Conservation (phyloP, 1,284 basidiomycete species). For the Austroboletus novae-zelandiae region DNA sequence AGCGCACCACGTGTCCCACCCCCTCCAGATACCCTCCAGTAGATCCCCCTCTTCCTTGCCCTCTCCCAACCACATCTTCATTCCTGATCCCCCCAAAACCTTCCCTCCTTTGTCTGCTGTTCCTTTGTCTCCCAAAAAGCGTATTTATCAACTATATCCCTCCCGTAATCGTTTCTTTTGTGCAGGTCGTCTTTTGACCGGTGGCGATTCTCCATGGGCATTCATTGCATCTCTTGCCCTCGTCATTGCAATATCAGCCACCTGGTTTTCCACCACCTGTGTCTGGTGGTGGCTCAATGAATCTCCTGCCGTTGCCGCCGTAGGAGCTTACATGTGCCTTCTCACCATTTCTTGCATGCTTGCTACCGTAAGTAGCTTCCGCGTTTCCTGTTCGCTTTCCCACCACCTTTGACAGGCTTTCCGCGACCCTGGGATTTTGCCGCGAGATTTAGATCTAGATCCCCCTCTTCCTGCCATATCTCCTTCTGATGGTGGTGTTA, state of each 20-base stretch:
- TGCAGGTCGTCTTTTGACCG: constrained; percentile 69
- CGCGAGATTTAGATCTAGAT: constrained; percentile 79
- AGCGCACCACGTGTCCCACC: constrained; percentile 15
- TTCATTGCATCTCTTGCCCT: constrained; percentile 66
- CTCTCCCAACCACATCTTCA: constrained; percentile 30
- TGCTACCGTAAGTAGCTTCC: constrained; percentile 54
- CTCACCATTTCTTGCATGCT: constrained; percentile 77
- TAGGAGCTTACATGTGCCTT: constrained; percentile 75
- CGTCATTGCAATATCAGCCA: constrained; percentile 64
- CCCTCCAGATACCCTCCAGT: constrained; percentile 26
- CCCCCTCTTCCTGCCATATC: constrained; percentile 68
- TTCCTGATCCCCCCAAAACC: constrained; percentile 23
- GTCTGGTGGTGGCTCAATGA: constrained; percentile 84
- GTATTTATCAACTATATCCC: constrained; percentile 61
- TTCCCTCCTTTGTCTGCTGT: constrained; percentile 45
- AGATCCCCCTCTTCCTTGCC: constrained; percentile 27
- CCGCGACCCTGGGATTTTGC: constrained; percentile 88
- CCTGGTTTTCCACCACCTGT: constrained; percentile 84
- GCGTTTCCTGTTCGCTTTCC: not conserved
- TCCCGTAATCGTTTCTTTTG: constrained; percentile 78
- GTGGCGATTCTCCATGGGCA: constrained; percentile 82
- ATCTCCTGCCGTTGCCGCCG: constrained; percentile 70
- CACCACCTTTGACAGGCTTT: constrained; percentile 49
- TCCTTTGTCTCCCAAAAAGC: constrained; percentile 45
- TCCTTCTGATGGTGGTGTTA: constrained; percentile 58